A percentile compares a stretch with the other conserved stretches of the same genome.
phyloP scores from a whole-genome alignment of 176 grass and related monocot genomes.

The Calamus simplicifolius region DNA sequence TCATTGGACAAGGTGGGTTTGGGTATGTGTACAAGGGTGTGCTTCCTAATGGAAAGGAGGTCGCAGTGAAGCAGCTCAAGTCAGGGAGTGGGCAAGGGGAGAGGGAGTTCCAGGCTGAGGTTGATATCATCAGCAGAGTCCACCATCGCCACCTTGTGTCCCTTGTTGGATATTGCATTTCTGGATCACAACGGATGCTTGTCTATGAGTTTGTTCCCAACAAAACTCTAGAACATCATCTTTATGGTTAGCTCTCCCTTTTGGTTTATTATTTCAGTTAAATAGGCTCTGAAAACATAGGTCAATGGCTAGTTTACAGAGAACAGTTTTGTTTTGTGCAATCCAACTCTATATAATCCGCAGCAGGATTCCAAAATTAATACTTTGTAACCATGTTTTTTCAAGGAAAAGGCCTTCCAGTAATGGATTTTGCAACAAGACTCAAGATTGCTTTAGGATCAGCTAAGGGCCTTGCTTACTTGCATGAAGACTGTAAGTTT shows the following conservation, averaged over 20 bases:
- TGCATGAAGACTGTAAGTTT: conserved; percentile 41
- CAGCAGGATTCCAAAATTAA: too few species aligned
- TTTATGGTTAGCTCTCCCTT: conserved; percentile 9
- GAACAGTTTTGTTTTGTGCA: too few species aligned
- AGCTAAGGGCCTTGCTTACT: conserved; percentile 31
- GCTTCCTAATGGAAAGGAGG: conserved; percentile 39
- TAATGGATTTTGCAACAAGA: conserved; percentile 28
- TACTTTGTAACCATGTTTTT: not conserved
- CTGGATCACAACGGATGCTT: conserved; percentile 30
- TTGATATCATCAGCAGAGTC: conserved; percentile 52
- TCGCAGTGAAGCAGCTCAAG: conserved; percentile 57
- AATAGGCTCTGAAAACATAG: too few species aligned
- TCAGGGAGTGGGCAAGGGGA: conserved; percentile 45
- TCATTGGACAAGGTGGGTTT: conserved; percentile 46
- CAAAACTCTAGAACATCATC: conserved; percentile 42
- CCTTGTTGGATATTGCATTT: conserved; percentile 45
- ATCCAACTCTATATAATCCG: too few species aligned
- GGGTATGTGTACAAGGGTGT: conserved; percentile 49
- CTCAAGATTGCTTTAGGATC: conserved; percentile 46
- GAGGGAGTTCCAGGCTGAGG: conserved; percentile 55
- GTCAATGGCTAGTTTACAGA: too few species aligned
- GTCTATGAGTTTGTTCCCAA: conserved; percentile 50
- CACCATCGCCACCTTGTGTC: conserved; percentile 49
- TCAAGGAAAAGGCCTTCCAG: conserved; percentile 8
- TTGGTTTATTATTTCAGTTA: too few species aligned